Evolutionary conservation across 495 filamentous ascomycete genomes (phyloP).

Genomic region (Friedmanniomyces simplex): DNA sequence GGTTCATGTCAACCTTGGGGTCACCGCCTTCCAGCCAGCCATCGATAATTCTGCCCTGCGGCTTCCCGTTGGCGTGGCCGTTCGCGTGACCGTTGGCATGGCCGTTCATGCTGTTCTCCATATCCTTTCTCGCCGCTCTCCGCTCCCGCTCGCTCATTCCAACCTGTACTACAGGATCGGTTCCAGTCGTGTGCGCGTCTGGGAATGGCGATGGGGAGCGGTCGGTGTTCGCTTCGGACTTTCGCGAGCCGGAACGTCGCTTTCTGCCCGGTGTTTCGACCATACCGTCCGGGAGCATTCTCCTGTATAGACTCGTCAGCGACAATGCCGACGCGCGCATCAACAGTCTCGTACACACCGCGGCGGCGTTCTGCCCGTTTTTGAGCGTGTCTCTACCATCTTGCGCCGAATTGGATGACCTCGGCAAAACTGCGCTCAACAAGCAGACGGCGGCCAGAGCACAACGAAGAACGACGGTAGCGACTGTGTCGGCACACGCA

Average conservation of each 20-base stretch:
- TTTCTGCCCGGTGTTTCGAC: constrained; percentile 35
- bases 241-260: constrained; percentile 25
- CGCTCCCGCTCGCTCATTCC: constrained; percentile 6
- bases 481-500: no score
- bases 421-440: not conserved
- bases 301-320: constrained; percentile 18
- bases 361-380: constrained; percentile 35
- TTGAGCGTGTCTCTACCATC: constrained; percentile 22
- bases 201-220: constrained; percentile 16
- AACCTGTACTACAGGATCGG: constrained; percentile 3
- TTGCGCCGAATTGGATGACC: not conserved
- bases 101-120: constrained; percentile 5
- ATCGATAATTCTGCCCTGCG: constrained; percentile 40
- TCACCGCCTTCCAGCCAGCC: constrained; percentile 60
- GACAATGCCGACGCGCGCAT: not conserved
- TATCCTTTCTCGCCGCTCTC: constrained; percentile 9
- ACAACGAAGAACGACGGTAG: not conserved
- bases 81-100: constrained; percentile 18
- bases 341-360: constrained; percentile 21
- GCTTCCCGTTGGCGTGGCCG: constrained; percentile 15
- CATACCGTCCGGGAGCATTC: constrained; percentile 31
- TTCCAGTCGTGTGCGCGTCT: constrained; percentile 10
- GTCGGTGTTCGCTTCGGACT: constrained; percentile 21
- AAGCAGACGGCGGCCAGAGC: not conserved
- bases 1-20: constrained; percentile 68